phyloP scores from a whole-genome alignment of 2,329 filamentous ascomycete species.

The Beauveria bassiana region DNA sequence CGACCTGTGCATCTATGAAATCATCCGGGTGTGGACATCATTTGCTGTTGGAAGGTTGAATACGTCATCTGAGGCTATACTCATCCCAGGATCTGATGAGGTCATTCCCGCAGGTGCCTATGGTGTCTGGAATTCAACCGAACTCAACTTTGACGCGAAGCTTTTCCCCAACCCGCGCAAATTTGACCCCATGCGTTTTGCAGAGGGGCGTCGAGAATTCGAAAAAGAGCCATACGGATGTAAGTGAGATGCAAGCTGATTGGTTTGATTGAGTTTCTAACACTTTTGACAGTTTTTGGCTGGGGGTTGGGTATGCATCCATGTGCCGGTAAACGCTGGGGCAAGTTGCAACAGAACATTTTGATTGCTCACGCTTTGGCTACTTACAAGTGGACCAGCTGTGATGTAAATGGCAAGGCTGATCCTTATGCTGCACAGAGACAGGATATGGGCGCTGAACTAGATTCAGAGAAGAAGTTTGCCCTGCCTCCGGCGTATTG shows the following conservation, averaged over 20 bases:
- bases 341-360: slow-evolving; percentile 15
- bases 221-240: slow-evolving; percentile 1
- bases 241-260: slow-evolving; percentile 9
- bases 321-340: slow-evolving; percentile 14
- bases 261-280: neutral
- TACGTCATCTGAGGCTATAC: neutral
- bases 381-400: slow-evolving; percentile 11
- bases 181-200: slow-evolving; percentile 16
- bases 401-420: slow-evolving; percentile 7
- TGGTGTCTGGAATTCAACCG: slow-evolving; percentile 18
- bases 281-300: slow-evolving; percentile 9
- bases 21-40: slow-evolving; percentile 14
- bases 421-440: neutral
- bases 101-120: slow-evolving; percentile 18
- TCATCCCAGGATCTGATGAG: slow-evolving; percentile 10
- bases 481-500: neutral
- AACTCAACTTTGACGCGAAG: slow-evolving; percentile 17
- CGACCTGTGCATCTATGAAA: slow-evolving; percentile 14
- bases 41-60: slow-evolving; percentile 7
- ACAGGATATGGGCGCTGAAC: neutral
- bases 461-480: neutral
- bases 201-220: slow-evolving; percentile 1
- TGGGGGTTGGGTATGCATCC: slow-evolving; percentile 15
- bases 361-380: slow-evolving; percentile 12
- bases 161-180: slow-evolving; percentile 16